Base-by-base conservation (phyloP, 805 yeast species). In the Saccharomycopsis amapae region DNA sequence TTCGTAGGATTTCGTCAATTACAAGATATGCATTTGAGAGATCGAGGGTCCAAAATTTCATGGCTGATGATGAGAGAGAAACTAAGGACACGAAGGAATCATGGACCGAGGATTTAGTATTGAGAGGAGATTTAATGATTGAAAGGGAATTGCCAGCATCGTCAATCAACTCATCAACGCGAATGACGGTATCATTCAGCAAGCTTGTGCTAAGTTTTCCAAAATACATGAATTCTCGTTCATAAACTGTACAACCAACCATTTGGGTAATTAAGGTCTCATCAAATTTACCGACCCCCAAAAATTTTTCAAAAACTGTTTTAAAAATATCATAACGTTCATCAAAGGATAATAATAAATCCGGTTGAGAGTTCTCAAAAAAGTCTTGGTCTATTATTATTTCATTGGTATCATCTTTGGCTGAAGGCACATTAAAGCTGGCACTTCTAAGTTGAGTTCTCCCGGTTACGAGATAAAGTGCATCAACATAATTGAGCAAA, bases 161-260 rank as follows among this genome's bases (percentile, higher is more conserved):
- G n/a, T n/a, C n/a, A n/a, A n/a, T n/a, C n/a, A 26, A 9, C 30
- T 26, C 30, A 26, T 26, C 30, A 9, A 12, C 12, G 12, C 12
- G 30, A 9, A 26, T 26, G 7, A 12, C 12, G 17, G 15, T 6
- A 31, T 7, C 17, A 6, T 31, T 31, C 5, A 31, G 18, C 5
- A n/a, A 9, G 15, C 15, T 34, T 9, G 5, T 17, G 5, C 7
- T 6, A 18, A 34, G 19, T 20, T 44, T 37, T 2, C 45, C 45
- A 41, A 45, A 50, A 42, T 43, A 50, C 6, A 44, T 41, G 24
- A 47, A 50, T 38, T 50, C 53, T 17, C 51, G 24, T 25, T 47
- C 53, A 38, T 50, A 50, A 5, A 47, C 36, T 5, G 53, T 44
- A 22, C 44, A 40, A 13, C 53, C 53, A 24, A 50, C 43, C 6